Evolutionary conservation across 1,139 yeast species (phyloP), one percentile per base, ranked within the genome.

Genomic region (Pichia sp.): DNA sequence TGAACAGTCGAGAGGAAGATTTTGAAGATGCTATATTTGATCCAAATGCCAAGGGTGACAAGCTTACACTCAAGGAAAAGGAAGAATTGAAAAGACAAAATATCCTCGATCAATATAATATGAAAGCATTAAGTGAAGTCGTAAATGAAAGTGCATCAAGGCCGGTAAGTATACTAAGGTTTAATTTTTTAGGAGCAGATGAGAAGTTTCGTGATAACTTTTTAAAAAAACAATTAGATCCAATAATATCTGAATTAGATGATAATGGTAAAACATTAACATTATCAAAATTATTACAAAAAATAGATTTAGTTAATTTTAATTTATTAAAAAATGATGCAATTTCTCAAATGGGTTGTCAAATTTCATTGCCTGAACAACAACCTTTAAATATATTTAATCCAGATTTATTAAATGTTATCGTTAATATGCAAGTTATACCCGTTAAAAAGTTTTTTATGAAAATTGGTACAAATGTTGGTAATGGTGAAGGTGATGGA

Each of bases 401-500:
- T 28, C 40, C 53, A 0, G 58, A 63, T 32, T 56, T 69, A 4
- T 45, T 78, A 11, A 71, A 72, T 27, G 56, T 84, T 12, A 71
- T 73, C 0, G 83, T 89, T 0, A 70, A 73, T n/a, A 64, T 84
- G 49, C 72, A 75, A 43, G 55, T 83, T 2, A 50, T 71, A 11
- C 94, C 94, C 0, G 73, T 75, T 2, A 82, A 83, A 53, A 72
- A 70, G 53, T 82, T 85, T 58, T 76, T 76, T 50, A 89, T 94
- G 49, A 83, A 82, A 57, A 86, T 96, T 2, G 97, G 96, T n/a
- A 90, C 96, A 6, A 89, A 85, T 62, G 77, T 90, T 4, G 97
- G 97, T 3, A 90, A 90, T 59, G 95, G 95, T 27, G 96, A 89
- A 67, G 97, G 97, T 28, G 95, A 86, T 60, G 97, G 96, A 2